A percentile compares a stretch with the other conserved stretches of the same genome.
Evolutionary conservation across 495 filamentous ascomycete species (phyloP).

Genomic region (Terfezia claveryi): DNA sequence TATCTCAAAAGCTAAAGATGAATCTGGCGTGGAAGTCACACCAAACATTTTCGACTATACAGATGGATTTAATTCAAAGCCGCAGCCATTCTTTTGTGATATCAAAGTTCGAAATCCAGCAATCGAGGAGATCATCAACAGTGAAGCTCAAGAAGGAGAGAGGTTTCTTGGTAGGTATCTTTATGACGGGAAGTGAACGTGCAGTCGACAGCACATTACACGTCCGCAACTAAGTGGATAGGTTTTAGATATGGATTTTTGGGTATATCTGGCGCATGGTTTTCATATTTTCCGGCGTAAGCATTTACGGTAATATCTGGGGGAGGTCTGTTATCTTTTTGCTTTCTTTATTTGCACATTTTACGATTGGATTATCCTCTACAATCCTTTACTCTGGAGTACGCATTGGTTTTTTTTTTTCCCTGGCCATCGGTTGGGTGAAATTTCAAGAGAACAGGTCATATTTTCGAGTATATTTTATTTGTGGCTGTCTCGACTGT

Average conservation of each 20-base stretch:
- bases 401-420: too few relatives aligned
- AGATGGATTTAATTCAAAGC: constrained; percentile 34
- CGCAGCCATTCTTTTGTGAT: constrained; percentile 30
- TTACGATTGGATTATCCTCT: too few relatives aligned
- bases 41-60: constrained; percentile 34
- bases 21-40: constrained; percentile 14
- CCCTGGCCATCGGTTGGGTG: too few relatives aligned
- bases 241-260: not conserved
- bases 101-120: constrained; percentile 24
- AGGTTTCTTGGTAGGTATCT: constrained; percentile 8
- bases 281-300: too few relatives aligned
- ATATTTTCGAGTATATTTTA: too few relatives aligned
- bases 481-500: too few relatives aligned
- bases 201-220: too few relatives aligned
- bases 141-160: constrained; percentile 11
- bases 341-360: not conserved
- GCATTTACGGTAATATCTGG: too few relatives aligned
- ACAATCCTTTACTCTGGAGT: too few relatives aligned
- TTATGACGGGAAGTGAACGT: not conserved
- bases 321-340: not conserved
- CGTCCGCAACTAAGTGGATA: too few relatives aligned
- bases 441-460: too few relatives aligned
- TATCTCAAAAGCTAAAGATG: constrained; percentile 19
- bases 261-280: not conserved
- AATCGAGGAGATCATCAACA: constrained; percentile 9